Conservation (phyloP, 2,329 filamentous ascomycete genomes). For the Aspergillus candidus region DNA sequence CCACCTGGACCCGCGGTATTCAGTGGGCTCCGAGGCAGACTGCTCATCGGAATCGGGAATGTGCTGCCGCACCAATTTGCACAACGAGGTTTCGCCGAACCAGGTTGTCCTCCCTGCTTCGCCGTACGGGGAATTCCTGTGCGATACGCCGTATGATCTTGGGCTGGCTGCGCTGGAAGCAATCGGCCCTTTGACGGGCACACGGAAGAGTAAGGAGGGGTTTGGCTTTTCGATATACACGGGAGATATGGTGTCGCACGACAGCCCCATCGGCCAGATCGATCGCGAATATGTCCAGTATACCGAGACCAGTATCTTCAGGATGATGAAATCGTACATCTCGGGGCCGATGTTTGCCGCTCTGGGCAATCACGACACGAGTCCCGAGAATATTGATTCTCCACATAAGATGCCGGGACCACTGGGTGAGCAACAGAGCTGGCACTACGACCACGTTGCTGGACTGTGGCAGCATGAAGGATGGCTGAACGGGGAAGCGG, state of each 20-base stretch:
- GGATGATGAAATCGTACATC: conserved; percentile 52
- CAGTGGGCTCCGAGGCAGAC: conserved; percentile 49
- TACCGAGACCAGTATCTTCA: conserved; percentile 48
- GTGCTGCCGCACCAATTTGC: conserved; percentile 46
- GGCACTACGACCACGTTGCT: conserved; percentile 55
- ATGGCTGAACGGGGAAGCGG: conserved; percentile 46
- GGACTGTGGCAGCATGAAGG: conserved; percentile 51
- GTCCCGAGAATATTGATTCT: conserved; percentile 48
- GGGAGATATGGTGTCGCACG: conserved; percentile 53
- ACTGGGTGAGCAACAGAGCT: conserved; percentile 51
- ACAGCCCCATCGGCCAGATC: conserved; percentile 44
- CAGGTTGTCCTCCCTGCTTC: conserved; percentile 44
- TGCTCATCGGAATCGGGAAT: conserved; percentile 41
- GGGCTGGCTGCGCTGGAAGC: conserved; percentile 52
- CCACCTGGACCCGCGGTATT: conserved; percentile 51
- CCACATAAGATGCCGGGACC: conserved; percentile 49
- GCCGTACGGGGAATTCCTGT: conserved; percentile 50
- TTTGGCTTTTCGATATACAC: conserved; percentile 53
- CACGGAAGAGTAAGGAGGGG: conserved; percentile 40
- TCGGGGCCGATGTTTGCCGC: conserved; percentile 52
- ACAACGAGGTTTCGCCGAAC: conserved; percentile 29
- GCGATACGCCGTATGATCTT: conserved; percentile 55
- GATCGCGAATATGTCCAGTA: conserved; percentile 51
- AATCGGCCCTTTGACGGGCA: conserved; percentile 52
- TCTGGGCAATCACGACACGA: conserved; percentile 54